These are phyloP conservation scores for Lachancea meyersii DNA, from an alignment of 805 yeast genomes.

Conservation along the genomic window DNA sequence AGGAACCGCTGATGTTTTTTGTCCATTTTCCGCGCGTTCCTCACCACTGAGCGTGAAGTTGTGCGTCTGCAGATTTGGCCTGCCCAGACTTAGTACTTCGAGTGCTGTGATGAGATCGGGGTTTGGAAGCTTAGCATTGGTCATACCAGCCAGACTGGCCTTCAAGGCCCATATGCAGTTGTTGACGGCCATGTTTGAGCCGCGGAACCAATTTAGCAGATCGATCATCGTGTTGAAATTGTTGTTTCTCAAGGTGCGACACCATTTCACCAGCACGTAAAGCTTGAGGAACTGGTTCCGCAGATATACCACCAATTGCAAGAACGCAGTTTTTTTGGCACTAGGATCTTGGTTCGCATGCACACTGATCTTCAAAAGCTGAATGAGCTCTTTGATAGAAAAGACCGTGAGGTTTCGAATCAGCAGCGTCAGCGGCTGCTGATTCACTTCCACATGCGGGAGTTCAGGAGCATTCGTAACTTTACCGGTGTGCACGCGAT, in stretches of 20 bases:
- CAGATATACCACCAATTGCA: constrained; percentile 61
- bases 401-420: constrained; percentile 30
- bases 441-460: constrained; percentile 34
- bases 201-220: constrained; percentile 78
- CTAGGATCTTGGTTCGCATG: constrained; percentile 26
- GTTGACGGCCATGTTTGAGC: constrained; percentile 64
- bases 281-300: constrained; percentile 81
- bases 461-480: constrained; percentile 17
- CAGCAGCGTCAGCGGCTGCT: constrained; percentile 27
- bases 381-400: constrained; percentile 31
- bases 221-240: constrained; percentile 76
- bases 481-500: background rate
- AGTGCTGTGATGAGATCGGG: constrained; percentile 85
- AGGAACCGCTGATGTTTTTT: constrained; percentile 34
- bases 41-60: constrained; percentile 41
- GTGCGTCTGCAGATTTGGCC: constrained; percentile 68
- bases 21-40: constrained; percentile 13
- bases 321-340: constrained; percentile 58
- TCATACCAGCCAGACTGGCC: constrained; percentile 50
- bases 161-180: constrained; percentile 61
- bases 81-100: constrained; percentile 72
- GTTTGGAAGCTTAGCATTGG: constrained; percentile 87
- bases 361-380: constrained; percentile 30
- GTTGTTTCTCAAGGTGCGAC: constrained; percentile 52
- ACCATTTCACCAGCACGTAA: constrained; percentile 86